Evolutionary conservation across 129 eudicot genomes (phyloP).

Genomic region (Artemisia annua): DNA sequence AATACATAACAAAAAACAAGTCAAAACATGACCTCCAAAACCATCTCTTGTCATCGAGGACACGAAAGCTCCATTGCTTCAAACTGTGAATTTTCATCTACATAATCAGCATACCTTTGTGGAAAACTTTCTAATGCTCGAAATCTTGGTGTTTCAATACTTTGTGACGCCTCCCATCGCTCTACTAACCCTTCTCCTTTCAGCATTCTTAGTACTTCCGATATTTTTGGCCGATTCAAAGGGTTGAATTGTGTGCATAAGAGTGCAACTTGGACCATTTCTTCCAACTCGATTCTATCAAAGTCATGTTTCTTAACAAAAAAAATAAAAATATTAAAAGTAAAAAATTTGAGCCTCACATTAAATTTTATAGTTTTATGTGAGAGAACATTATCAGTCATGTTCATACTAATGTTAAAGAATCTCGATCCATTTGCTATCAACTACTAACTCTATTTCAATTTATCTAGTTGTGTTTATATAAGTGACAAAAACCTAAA

Average conservation of each 20-base stretch:
- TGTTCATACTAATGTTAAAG: no score
- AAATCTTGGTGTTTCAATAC: constrained; percentile 58
- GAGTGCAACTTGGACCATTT: constrained; percentile 87
- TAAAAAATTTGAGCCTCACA: no score
- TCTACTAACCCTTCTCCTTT: constrained; percentile 94
- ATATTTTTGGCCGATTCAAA: constrained; percentile 81
- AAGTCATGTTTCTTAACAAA: constrained; percentile 2
- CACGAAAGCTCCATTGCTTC: constrained; percentile 99
- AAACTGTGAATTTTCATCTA: constrained; percentile 73
- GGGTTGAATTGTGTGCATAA: constrained; percentile 88
- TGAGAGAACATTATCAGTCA: no score
- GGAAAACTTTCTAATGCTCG: constrained; percentile 41
- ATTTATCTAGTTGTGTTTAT: no score
- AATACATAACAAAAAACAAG: constrained; percentile 15
- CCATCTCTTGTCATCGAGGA: constrained; percentile 54
- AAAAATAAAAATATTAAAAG: no score
- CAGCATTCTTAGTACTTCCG: constrained; percentile 80
- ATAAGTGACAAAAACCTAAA: no score
- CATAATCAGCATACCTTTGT: constrained; percentile 70
- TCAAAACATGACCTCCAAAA: background rate
- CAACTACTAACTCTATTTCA: no score
- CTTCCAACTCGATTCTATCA: constrained; percentile 67
- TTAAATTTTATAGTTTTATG: no score
- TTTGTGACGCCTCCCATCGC: constrained; percentile 78
- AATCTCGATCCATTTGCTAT: no score